Evolutionary conservation across 2,329 filamentous ascomycete species (phyloP).

Genomic region (Fusarium sp.): DNA sequence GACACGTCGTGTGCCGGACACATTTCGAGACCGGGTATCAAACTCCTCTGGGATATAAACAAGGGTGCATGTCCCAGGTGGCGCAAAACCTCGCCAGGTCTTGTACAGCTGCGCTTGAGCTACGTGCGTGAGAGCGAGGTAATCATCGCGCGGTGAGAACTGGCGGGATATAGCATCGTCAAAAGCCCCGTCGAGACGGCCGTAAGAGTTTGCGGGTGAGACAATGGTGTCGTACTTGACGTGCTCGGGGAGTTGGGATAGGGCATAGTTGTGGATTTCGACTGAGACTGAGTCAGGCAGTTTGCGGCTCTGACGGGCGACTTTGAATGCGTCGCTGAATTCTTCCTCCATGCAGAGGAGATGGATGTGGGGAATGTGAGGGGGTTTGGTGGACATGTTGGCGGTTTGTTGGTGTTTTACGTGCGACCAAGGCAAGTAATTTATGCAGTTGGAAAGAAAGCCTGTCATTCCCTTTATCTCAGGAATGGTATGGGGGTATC

Average conservation of each 20-base stretch:
- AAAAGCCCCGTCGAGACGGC: slow-evolving; percentile 66
- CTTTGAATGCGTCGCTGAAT: slow-evolving; percentile 29
- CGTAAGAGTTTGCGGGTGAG: slow-evolving; percentile 69
- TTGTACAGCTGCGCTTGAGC: slow-evolving; percentile 61
- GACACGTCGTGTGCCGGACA: slow-evolving; percentile 59
- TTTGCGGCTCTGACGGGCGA: slow-evolving; percentile 23
- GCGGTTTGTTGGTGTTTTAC: too few species aligned
- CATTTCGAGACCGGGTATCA: slow-evolving; percentile 51
- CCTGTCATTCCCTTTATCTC: too few species aligned
- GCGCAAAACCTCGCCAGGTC: slow-evolving; percentile 63
- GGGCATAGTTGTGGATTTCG: slow-evolving; percentile 56
- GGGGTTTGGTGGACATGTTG: slow-evolving; percentile 7
- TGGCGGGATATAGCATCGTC: slow-evolving; percentile 66
- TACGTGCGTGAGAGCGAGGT: slow-evolving; percentile 61
- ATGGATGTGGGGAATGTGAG: slow-evolving; percentile 28
- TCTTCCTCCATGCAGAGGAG: slow-evolving; percentile 38
- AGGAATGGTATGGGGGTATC: too few species aligned
- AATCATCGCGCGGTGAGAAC: slow-evolving; percentile 60
- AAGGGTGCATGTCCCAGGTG: slow-evolving; percentile 64
- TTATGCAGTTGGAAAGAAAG: too few species aligned
- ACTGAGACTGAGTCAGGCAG: slow-evolving; percentile 51
- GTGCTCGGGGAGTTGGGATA: slow-evolving; percentile 54
- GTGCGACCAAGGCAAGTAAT: too few species aligned
- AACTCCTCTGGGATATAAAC: slow-evolving; percentile 60
- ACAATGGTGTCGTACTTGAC: slow-evolving; percentile 63